Conservation (phyloP, 768 basidiomycete genomes). For the Tulasnella sp. region DNA sequence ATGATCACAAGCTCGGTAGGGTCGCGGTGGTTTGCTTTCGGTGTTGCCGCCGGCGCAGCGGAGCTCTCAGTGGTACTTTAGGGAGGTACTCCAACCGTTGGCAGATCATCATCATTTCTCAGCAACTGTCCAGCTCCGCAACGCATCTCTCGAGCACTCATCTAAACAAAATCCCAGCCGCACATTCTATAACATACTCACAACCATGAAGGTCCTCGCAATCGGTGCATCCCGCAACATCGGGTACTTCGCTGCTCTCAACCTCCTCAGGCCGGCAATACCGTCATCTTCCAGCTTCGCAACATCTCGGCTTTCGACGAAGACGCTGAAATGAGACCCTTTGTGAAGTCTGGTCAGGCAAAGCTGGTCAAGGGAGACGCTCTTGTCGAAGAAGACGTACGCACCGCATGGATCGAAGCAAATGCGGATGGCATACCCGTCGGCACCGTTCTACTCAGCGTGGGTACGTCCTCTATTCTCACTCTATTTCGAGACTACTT, state of each 20-base stretch:
- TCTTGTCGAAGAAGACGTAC: slow-evolving; percentile 5
- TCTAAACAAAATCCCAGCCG: not conserved
- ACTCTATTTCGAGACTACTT: not conserved
- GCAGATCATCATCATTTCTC: too few relatives aligned
- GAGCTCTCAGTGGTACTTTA: too few relatives aligned
- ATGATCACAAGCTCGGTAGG: too few relatives aligned
- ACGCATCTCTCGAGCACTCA: not conserved
- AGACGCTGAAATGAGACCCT: not conserved
- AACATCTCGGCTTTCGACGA: slow-evolving; percentile 22
- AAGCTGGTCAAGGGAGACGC: slow-evolving; percentile 28
- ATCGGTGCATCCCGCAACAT: slow-evolving; percentile 30
- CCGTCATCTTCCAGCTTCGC: slow-evolving; percentile 20
- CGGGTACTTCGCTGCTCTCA: slow-evolving; percentile 22
- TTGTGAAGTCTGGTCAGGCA: slow-evolving; percentile 18
- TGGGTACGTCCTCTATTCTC: not conserved
- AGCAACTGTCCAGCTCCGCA: too few relatives aligned
- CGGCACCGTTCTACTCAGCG: too few relatives aligned
- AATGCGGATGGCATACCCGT: too few relatives aligned
- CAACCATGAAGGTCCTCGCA: slow-evolving; percentile 27
- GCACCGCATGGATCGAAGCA: not conserved
- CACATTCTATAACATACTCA: not conserved
- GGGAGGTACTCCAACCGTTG: too few relatives aligned
- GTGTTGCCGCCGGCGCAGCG: too few relatives aligned
- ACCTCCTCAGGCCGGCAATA: slow-evolving; percentile 4
- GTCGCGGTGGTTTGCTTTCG: too few relatives aligned